phyloP scores from a whole-genome alignment of 208 protist species.

The Leptomonas pyrrhocoris region DNA sequence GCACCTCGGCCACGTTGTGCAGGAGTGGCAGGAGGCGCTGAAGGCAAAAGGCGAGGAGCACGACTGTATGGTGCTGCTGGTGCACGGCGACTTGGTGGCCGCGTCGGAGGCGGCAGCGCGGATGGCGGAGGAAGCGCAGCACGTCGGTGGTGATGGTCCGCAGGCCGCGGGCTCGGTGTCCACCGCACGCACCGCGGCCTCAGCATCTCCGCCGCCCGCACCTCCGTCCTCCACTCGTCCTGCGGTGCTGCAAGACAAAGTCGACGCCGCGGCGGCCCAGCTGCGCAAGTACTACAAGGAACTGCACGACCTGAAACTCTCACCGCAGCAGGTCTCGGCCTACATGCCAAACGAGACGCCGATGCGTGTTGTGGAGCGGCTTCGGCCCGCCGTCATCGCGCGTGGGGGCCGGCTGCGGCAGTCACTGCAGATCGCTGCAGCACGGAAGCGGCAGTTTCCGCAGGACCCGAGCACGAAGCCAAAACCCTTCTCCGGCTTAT shows the following conservation, averaged over 20 bases:
- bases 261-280: conserved; percentile 38
- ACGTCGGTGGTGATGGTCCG: background rate
- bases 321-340: conserved; percentile 66
- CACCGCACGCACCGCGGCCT: background rate
- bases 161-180: background rate
- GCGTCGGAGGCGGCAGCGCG: conserved; percentile 24
- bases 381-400: conserved; percentile 49
- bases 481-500: background rate
- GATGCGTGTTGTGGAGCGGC: conserved; percentile 65
- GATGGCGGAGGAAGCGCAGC: conserved; percentile 28
- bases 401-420: conserved; percentile 29
- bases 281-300: conserved; percentile 76
- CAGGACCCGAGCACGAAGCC: conserved; percentile 32
- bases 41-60: conserved; percentile 46
- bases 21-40: conserved; percentile 60
- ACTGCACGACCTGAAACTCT: conserved; percentile 55
- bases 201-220: background rate
- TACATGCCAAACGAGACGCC: conserved; percentile 73
- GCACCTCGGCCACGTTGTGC: conserved; percentile 50
- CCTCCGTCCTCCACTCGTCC: background rate
- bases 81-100: conserved; percentile 60
- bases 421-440: conserved; percentile 37
- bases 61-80: conserved; percentile 55
- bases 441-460: conserved; percentile 29
- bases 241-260: conserved; percentile 41